Evolutionary conservation across 2,329 filamentous ascomycete genomes (phyloP).

Genomic region (Stachybotrys echinatus): DNA sequence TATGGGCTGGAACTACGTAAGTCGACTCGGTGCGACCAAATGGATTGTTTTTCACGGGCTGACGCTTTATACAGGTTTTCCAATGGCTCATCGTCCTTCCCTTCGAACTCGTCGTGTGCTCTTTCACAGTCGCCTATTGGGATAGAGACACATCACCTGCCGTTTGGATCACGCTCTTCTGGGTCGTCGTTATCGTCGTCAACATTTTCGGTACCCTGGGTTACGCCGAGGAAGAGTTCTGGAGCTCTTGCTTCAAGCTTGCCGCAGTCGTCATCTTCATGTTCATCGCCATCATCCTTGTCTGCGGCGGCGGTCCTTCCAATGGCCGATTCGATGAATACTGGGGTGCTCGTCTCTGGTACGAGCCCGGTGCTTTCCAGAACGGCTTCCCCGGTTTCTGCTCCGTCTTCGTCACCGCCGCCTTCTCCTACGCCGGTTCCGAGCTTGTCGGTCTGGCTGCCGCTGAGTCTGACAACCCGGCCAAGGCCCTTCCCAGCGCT

Average conservation of each 20-base stretch:
- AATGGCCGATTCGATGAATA: slow-evolving; percentile 33
- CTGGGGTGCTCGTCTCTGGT: slow-evolving; percentile 35
- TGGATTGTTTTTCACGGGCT: neutral
- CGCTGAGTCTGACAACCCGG: slow-evolving; percentile 61
- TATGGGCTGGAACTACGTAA: slow-evolving; percentile 29
- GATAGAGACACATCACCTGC: slow-evolving; percentile 36
- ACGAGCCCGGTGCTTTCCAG: slow-evolving; percentile 49
- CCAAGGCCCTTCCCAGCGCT: slow-evolving; percentile 68
- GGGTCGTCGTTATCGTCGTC: slow-evolving; percentile 41
- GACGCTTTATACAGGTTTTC: slow-evolving; percentile 25
- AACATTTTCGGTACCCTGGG: slow-evolving; percentile 52
- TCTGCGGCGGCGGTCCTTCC: slow-evolving; percentile 51
- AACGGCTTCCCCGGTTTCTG: slow-evolving; percentile 68
- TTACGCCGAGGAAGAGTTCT: slow-evolving; percentile 52
- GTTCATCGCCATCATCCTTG: slow-evolving; percentile 51
- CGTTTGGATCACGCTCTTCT: slow-evolving; percentile 50
- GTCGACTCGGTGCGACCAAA: too few relatives aligned
- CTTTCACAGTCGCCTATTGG: slow-evolving; percentile 49
- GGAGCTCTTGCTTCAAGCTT: slow-evolving; percentile 51
- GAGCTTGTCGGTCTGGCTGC: slow-evolving; percentile 67
- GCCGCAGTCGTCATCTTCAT: slow-evolving; percentile 56
- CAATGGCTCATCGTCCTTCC: slow-evolving; percentile 46
- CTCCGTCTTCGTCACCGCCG: slow-evolving; percentile 63
- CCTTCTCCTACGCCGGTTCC: slow-evolving; percentile 63
- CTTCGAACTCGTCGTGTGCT: slow-evolving; percentile 44